Evolutionary conservation across 2,329 filamentous ascomycete genomes (phyloP).

Genomic region (Aciculosporium take): DNA sequence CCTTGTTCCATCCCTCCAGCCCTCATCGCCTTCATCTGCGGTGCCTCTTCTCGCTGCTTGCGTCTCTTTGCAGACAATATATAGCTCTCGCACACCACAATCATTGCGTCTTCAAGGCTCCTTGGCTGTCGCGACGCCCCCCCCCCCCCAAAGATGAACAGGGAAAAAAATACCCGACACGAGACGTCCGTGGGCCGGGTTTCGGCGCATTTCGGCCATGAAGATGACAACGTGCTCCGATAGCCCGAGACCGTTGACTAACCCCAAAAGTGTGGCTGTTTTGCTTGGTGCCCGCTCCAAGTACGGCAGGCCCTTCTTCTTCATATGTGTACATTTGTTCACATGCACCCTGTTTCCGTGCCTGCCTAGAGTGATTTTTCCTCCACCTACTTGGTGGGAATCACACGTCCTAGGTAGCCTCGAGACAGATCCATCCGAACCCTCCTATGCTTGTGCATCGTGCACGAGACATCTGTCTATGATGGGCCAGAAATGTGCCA

Average conservation of each 20-base stretch:
- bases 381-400: not conserved
- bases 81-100: not conserved
- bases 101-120: constrained; percentile 2
- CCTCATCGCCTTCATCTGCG: not conserved
- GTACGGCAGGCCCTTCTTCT: constrained; percentile 2
- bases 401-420: not conserved
- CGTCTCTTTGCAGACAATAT: not conserved
- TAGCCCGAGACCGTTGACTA: constrained; percentile 3
- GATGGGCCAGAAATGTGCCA: too few species aligned
- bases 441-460: too few species aligned
- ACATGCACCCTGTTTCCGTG: not conserved
- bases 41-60: not conserved
- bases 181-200: constrained; percentile 3
- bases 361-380: not conserved
- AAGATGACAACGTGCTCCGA: constrained; percentile 12
- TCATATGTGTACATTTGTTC: not conserved
- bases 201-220: constrained; percentile 14
- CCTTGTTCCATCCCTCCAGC: not conserved
- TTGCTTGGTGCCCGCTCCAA: constrained; percentile 4
- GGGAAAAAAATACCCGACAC: not conserved
- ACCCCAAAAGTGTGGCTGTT: constrained; percentile 2
- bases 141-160: not conserved
- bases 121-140: not conserved
- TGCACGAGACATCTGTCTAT: too few species aligned
- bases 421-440: too few species aligned